Evolutionary conservation across 1,284 basidiomycete species (phyloP).

Genomic region (Filobasidium uniguttulatum): DNA sequence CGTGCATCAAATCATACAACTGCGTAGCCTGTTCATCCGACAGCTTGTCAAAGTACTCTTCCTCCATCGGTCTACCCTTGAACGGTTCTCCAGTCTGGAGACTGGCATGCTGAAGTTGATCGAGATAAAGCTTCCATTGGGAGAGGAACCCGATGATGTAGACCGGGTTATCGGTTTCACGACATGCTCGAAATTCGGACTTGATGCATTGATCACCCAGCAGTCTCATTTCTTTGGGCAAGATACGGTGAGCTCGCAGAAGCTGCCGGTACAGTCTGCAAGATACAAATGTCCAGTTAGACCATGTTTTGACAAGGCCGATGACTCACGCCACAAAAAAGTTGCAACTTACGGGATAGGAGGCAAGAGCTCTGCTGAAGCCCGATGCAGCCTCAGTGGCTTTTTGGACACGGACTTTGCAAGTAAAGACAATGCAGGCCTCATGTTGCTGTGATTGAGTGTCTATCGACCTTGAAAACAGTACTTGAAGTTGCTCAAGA

Average conservation of each 20-base stretch:
- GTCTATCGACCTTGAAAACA: too few species aligned
- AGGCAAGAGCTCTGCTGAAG: slow-evolving; percentile 59
- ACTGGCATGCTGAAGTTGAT: slow-evolving; percentile 44
- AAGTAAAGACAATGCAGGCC: slow-evolving; percentile 42
- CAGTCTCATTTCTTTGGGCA: slow-evolving; percentile 67
- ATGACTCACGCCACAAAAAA: slow-evolving; percentile 10
- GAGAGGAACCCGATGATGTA: slow-evolving; percentile 84
- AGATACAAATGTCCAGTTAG: background rate
- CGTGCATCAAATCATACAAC: slow-evolving; percentile 82
- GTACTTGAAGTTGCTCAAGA: too few species aligned
- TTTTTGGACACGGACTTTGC: slow-evolving; percentile 51
- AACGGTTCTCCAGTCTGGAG: slow-evolving; percentile 33
- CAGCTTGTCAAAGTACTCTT: slow-evolving; percentile 71
- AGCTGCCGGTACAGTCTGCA: slow-evolving; percentile 63
- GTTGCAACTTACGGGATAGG: slow-evolving; percentile 54
- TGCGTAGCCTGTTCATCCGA: slow-evolving; percentile 76
- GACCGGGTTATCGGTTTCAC: slow-evolving; percentile 62
- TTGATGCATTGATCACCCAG: slow-evolving; percentile 82
- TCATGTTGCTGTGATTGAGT: too few species aligned
- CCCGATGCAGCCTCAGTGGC: slow-evolving; percentile 51
- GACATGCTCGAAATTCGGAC: slow-evolving; percentile 73
- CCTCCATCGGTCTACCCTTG: slow-evolving; percentile 56
- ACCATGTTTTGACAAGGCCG: background rate
- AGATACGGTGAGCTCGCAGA: slow-evolving; percentile 58
- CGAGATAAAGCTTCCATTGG: slow-evolving; percentile 84